Evolutionary conservation across 2,329 filamentous ascomycete species (phyloP).

Genomic region (Neospermospora avenae): DNA sequence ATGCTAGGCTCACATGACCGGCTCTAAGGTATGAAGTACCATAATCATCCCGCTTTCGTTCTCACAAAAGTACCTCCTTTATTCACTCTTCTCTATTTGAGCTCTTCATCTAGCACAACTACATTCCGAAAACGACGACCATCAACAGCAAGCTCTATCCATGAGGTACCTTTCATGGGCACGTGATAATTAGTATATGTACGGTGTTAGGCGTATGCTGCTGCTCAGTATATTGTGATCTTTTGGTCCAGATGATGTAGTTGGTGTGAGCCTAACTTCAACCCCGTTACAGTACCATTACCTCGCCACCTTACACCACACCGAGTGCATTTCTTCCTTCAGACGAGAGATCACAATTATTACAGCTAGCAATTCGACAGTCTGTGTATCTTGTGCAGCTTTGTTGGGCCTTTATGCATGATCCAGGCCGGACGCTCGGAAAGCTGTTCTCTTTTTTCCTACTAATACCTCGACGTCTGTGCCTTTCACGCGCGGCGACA

Average conservation of each 20-base stretch:
- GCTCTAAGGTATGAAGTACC: constrained; percentile 10
- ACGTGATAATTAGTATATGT: too few species aligned
- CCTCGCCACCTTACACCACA: constrained; percentile 32
- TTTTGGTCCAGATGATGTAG: too few species aligned
- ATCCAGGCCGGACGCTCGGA: constrained; percentile 4
- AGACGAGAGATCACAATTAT: constrained; percentile 43
- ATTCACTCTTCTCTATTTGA: constrained; percentile 30
- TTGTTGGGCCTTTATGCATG: constrained; percentile 34
- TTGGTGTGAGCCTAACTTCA: too few species aligned
- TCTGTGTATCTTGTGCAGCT: constrained; percentile 27
- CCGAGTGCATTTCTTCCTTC: constrained; percentile 30
- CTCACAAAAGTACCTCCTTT: constrained; percentile 30
- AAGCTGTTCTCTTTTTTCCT: constrained; percentile 27
- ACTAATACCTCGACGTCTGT: constrained; percentile 20
- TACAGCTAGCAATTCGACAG: constrained; percentile 34
- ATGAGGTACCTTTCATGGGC: too few species aligned
- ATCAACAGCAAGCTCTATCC: constrained; percentile 9
- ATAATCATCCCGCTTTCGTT: constrained; percentile 11
- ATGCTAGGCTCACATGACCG: constrained; percentile 13
- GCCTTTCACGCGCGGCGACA: not conserved
- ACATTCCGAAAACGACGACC: not conserved
- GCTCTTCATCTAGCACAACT: constrained; percentile 35
- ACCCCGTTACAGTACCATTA: constrained; percentile 28
- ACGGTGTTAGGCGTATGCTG: too few species aligned
- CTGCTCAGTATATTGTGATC: too few species aligned